A percentile compares a stretch with the other conserved stretches of the same genome.
phyloP scores from a whole-genome alignment of 1,139 yeast species.

The Hansenula sp. region DNA sequence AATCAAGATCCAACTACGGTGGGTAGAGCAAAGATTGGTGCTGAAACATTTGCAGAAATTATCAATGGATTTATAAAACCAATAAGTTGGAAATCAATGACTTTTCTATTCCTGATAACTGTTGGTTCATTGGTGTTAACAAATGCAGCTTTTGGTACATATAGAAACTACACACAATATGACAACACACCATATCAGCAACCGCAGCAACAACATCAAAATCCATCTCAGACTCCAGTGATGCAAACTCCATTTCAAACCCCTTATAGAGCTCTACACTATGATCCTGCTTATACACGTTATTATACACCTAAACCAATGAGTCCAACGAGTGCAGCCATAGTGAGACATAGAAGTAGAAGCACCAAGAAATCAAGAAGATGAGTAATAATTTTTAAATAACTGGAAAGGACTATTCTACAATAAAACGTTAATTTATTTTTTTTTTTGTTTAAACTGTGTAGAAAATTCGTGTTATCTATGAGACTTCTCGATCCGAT shows the following conservation, averaged over 20 bases:
- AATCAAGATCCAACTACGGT: conserved; percentile 74
- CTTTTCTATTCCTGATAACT: conserved; percentile 38
- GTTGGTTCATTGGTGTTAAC: conserved; percentile 39
- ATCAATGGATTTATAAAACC: conserved; percentile 74
- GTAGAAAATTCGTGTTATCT: too few relatives aligned
- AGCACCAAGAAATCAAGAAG: conserved; percentile 10
- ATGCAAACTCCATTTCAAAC: conserved; percentile 20
- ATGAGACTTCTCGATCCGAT: too few relatives aligned
- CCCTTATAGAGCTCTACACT: conserved; percentile 14
- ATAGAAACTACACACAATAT: conserved; percentile 21
- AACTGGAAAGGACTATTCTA: too few relatives aligned
- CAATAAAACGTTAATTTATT: too few relatives aligned
- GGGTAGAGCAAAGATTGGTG: conserved; percentile 74
- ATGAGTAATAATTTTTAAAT: too few relatives aligned
- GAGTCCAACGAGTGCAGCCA: conserved; percentile 12
- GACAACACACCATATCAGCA: conserved; percentile 2
- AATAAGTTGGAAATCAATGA: conserved; percentile 69
- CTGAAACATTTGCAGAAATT: conserved; percentile 79
- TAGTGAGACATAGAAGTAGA: conserved; percentile 14
- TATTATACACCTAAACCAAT: conserved; percentile 21
- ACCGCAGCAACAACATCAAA: conserved; percentile 7
- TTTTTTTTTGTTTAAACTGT: too few relatives aligned
- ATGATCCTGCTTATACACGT: conserved; percentile 17
- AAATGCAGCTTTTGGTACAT: conserved; percentile 40
- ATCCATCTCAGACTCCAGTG: neutral